Base-by-base conservation (phyloP, 805 yeast genomes). In the Teunomyces stri region DNA sequence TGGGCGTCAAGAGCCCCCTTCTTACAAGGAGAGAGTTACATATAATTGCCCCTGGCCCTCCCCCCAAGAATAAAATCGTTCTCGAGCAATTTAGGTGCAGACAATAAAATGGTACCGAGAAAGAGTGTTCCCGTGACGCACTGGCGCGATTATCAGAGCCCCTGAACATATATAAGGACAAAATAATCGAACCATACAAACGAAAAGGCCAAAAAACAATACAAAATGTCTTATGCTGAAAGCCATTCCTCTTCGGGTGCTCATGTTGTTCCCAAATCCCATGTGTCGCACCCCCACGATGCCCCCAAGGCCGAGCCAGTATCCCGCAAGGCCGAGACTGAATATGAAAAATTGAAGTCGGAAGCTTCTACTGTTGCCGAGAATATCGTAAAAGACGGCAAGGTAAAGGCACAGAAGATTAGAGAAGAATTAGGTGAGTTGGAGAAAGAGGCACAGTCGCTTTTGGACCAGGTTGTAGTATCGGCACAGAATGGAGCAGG, bases 241-340 rank as follows among this genome's bases (percentile, higher is more conserved):
- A 25, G 27, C 27, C 27, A 25, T 25, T 2, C 10, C 11, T 25
- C 27, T 25, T 25, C 27, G 11, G 27, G 27, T 9, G 4, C 11
- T 25, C 6, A 25, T 7, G 27, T 9, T 25, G 27, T 25, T 9
- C 27, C 27, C 10, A 9, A 25, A 9, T 7, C 27, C 27, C 4
- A 7, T 25, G 27, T 3, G 10, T 25, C 27, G 27, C 27, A 25
- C 27, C 11, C 27, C 27, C 18, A 13, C 34, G 11, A 12, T 6
- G 5, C 34, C 16, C 34, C 34, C 15, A 31, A 13, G 34, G 15
- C 34, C 9, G 34, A 31, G 18, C 34, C 58, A 25, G 51, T 58
- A n/a, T 62, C 66, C 9, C 46, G 45, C 21, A 52, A 51, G 25
- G 62, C 62, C 13, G 65, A 60, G 47, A 48, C 56, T 36, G 61